Conservation (phyloP, 1,284 basidiomycete genomes). For the Uromyces viciae-fabae region DNA sequence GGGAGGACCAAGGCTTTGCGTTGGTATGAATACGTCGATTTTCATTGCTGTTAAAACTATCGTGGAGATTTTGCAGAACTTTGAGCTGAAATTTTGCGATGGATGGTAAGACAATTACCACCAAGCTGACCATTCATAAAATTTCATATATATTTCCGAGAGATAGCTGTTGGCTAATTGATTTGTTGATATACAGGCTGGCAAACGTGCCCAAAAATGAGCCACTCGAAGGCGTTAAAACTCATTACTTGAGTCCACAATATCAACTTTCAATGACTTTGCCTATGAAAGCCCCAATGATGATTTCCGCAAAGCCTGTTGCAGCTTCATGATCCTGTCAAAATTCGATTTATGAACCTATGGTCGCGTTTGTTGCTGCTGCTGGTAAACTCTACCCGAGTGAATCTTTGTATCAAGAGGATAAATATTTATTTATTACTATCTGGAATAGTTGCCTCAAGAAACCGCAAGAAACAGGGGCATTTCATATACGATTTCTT, state of each 20-base stretch:
- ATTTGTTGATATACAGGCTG: background rate
- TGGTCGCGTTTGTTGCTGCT: too few relatives aligned
- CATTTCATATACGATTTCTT: too few relatives aligned
- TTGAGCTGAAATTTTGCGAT: conserved; percentile 30
- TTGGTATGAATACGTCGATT: conserved; percentile 35
- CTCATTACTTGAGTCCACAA: background rate
- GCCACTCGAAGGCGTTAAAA: background rate
- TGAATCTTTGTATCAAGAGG: too few relatives aligned
- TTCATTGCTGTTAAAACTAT: conserved; percentile 10
- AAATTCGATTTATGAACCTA: too few relatives aligned
- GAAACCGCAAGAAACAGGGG: too few relatives aligned
- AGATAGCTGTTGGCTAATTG: background rate
- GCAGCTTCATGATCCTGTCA: too few relatives aligned
- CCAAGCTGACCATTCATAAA: too few relatives aligned
- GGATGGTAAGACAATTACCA: conserved; percentile 36
- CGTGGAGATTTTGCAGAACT: conserved; percentile 22
- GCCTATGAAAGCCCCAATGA: conserved; percentile 1
- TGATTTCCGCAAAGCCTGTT: background rate
- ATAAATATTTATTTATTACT: too few relatives aligned
- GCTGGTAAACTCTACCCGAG: too few relatives aligned
- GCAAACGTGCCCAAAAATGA: conserved; percentile 12
- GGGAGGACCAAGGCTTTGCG: conserved; percentile 39
- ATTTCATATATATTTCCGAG: background rate
- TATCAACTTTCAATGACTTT: background rate
- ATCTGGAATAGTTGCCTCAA: too few relatives aligned